phyloP scores from a whole-genome alignment of 129 eudicot genomes.

The Cynara cardunculus region DNA sequence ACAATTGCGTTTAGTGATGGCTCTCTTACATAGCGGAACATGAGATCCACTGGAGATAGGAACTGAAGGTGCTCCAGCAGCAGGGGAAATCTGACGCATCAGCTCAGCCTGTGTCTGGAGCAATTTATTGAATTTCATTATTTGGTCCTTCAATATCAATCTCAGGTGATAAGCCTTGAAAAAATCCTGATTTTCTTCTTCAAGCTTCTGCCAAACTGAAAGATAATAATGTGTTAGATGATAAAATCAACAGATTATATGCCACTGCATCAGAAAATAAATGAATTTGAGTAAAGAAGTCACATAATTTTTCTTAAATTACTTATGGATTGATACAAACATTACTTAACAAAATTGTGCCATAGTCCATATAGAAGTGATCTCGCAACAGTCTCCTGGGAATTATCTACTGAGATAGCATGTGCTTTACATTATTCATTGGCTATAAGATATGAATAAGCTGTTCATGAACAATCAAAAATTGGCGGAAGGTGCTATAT shows the following conservation, averaged over 20 bases:
- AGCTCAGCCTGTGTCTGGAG: conserved; percentile 72
- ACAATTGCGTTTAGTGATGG: not conserved
- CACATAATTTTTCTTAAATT: not conserved
- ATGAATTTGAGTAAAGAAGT: not conserved
- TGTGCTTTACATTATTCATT: not conserved
- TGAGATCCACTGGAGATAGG: conserved; percentile 59
- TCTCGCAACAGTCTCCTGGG: not conserved
- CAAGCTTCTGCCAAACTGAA: conserved; percentile 94
- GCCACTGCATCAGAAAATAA: not conserved
- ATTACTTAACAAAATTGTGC: not conserved
- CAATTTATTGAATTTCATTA: conserved; percentile 54
- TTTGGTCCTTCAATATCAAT: conserved; percentile 77
- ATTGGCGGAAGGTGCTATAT: not conserved
- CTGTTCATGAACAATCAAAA: not conserved
- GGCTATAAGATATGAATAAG: not conserved
- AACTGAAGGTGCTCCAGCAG: conserved; percentile 42
- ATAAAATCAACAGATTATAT: not conserved
- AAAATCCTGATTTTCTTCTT: conserved; percentile 83
- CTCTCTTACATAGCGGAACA: conserved; percentile 46
- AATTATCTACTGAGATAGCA: not conserved
- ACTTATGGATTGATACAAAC: conserved; percentile 4
- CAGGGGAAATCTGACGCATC: conserved; percentile 49
- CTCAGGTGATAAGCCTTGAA: conserved; percentile 79
- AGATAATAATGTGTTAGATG: conserved; percentile 9
- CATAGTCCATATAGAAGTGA: not conserved